A percentile compares a stretch with the other conserved stretches of the same genome.
Evolutionary conservation across 2,329 filamentous ascomycete genomes (phyloP).

Genomic region (Leptosphaerulina australis): DNA sequence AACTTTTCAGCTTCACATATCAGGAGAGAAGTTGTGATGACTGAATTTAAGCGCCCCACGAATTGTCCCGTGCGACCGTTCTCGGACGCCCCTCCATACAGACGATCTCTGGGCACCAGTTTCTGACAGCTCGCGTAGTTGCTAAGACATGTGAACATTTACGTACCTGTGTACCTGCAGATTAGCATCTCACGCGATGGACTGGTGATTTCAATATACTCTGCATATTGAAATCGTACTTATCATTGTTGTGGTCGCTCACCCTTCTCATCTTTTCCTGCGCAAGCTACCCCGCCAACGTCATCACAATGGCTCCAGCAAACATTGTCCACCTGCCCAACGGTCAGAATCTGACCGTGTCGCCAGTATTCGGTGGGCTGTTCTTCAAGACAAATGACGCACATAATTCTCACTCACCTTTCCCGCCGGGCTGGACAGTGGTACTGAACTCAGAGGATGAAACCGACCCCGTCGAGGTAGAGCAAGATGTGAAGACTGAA

Average conservation of each 20-base stretch:
- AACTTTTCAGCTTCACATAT: not conserved
- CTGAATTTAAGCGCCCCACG: constrained; percentile 13
- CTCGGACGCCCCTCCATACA: constrained; percentile 13
- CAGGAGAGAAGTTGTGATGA: constrained; percentile 2
- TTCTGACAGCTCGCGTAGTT: constrained; percentile 27
- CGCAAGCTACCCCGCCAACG: constrained; percentile 36
- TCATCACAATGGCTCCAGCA: constrained; percentile 49
- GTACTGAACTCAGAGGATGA: constrained; percentile 74
- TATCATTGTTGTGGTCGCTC: not conserved
- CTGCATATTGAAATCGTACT: not conserved
- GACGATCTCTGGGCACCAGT: constrained; percentile 20
- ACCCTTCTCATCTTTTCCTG: constrained; percentile 11
- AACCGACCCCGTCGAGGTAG: constrained; percentile 37
- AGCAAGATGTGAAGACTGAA: constrained; percentile 43
- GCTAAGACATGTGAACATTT: constrained; percentile 1
- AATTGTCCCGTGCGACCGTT: constrained; percentile 20
- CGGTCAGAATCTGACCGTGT: constrained; percentile 80
- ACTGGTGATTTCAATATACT: constrained; percentile 19
- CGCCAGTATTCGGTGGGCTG: constrained; percentile 87
- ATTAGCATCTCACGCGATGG: constrained; percentile 27
- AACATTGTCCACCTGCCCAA: constrained; percentile 76
- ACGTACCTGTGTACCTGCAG: constrained; percentile 8
- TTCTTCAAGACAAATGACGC: constrained; percentile 86
- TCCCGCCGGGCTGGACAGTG: constrained; percentile 88
- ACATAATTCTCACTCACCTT: constrained; percentile 68